Evolutionary conservation across 768 basidiomycete species (phyloP).

Genomic region (Boletus vermiculosoides): DNA sequence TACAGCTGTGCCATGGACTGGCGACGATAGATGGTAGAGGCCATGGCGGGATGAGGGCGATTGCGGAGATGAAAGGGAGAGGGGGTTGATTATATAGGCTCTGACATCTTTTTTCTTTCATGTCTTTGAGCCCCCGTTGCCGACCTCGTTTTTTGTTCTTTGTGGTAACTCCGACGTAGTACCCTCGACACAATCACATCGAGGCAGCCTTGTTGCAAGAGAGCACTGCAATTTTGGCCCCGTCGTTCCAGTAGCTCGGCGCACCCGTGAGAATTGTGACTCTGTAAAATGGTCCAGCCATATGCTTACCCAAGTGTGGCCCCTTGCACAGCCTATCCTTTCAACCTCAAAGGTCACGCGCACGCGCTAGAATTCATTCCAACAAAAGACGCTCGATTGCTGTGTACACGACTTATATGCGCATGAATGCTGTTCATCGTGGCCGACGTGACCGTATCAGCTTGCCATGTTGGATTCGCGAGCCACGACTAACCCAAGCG

Average conservation of each 20-base stretch:
- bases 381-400: constrained; percentile 12
- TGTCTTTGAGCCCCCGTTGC: constrained; percentile 38
- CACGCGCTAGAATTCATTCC: constrained; percentile 13
- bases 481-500: constrained; percentile 56
- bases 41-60: constrained; percentile 21
- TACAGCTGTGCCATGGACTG: constrained; percentile 37
- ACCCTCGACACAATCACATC: constrained; percentile 37
- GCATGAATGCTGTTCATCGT: constrained; percentile 20
- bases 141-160: constrained; percentile 42
- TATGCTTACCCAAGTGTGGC: constrained; percentile 19
- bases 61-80: constrained; percentile 19
- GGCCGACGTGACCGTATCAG: constrained; percentile 64
- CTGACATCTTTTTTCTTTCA: constrained; percentile 36
- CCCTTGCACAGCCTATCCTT: constrained; percentile 18
- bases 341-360: constrained; percentile 12
- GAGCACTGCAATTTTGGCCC: constrained; percentile 17
- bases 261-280: constrained; percentile 32
- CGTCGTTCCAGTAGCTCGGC: constrained; percentile 18
- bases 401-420: constrained; percentile 11
- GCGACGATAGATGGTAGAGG: constrained; percentile 34
- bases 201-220: constrained; percentile 36
- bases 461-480: constrained; percentile 71
- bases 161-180: constrained; percentile 38
- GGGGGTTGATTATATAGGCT: constrained; percentile 30
- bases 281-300: constrained; percentile 22